Percentiles rank a stretch among this genome's conserved stretches.
Conservation (phyloP, 1,139 yeast species). For the Protomyces macrosporus region DNA sequence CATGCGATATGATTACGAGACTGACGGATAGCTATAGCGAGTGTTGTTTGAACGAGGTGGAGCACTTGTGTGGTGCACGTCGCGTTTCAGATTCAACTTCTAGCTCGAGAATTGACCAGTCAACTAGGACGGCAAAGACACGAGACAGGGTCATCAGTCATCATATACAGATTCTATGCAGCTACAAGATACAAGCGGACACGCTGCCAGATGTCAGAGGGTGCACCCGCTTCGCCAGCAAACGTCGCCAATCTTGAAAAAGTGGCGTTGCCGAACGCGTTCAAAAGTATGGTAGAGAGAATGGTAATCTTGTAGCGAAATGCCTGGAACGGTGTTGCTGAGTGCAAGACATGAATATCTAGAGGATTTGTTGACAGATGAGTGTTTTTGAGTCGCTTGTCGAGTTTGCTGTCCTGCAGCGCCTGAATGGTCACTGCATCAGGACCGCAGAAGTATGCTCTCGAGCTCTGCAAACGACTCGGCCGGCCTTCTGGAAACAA, state of each 20-base stretch:
- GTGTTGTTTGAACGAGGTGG: too few relatives aligned
- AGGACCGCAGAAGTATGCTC: background rate
- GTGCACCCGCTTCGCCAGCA: slow-evolving; percentile 18
- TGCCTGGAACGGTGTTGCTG: background rate
- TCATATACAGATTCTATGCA: background rate
- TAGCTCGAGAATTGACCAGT: too few relatives aligned
- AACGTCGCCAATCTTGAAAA: slow-evolving; percentile 13
- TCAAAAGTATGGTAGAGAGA: background rate
- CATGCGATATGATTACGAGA: too few relatives aligned
- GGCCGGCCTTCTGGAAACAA: background rate
- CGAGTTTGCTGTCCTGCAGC: background rate
- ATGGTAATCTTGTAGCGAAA: background rate
- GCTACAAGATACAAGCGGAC: background rate
- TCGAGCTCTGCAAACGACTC: background rate
- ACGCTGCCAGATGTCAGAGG: slow-evolving; percentile 18
- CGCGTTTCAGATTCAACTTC: too few relatives aligned
- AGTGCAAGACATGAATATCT: background rate
- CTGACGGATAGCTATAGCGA: too few relatives aligned
- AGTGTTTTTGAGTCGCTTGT: background rate
- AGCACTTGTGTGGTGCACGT: too few relatives aligned
- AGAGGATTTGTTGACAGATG: background rate
- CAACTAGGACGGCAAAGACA: too few relatives aligned
- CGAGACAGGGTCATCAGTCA: too few relatives aligned
- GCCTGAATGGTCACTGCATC: background rate
- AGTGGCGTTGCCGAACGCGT: slow-evolving; percentile 2